Evolutionary conservation across 345 rosid genomes (phyloP).

Genomic region (Turritis glabra): DNA sequence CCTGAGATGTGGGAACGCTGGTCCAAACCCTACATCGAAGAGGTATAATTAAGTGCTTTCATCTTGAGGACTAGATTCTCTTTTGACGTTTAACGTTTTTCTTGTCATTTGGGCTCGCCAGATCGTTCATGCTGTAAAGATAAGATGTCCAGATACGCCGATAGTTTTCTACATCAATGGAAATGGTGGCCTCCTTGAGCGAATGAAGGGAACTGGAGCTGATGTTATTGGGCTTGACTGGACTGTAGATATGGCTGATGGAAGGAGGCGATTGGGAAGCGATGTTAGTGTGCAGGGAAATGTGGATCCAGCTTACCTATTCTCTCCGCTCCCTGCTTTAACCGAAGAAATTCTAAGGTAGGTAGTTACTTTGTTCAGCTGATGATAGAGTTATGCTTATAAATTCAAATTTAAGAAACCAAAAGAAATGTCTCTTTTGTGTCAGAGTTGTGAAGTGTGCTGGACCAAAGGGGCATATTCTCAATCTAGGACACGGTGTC

Average conservation of each 20-base stretch:
- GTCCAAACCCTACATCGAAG: conserved; percentile 84
- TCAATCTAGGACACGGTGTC: conserved; percentile 89
- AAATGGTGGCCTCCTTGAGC: conserved; percentile 91
- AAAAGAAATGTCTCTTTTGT: conserved; percentile 3
- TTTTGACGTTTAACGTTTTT: not conserved
- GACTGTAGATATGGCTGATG: conserved; percentile 96
- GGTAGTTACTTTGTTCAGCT: not conserved
- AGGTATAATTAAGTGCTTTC: conserved; percentile 46
- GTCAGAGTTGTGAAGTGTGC: conserved; percentile 83
- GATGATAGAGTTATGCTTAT: not conserved
- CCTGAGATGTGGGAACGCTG: conserved; percentile 89
- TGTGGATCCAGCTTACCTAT: conserved; percentile 84
- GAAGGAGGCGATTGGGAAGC: conserved; percentile 69
- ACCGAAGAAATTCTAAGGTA: conserved; percentile 84
- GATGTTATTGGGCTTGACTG: conserved; percentile 97
- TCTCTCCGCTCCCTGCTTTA: conserved; percentile 74
- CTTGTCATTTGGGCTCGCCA: conserved; percentile 26
- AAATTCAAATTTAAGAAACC: not conserved
- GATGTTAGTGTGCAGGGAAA: conserved; percentile 82
- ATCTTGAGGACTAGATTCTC: not conserved
- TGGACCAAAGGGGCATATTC: conserved; percentile 83
- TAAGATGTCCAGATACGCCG: conserved; percentile 78
- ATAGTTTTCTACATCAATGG: conserved; percentile 91
- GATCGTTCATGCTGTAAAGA: conserved; percentile 64
- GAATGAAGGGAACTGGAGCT: conserved; percentile 85